Evolutionary conservation across 129 eudicot genomes (phyloP).

Genomic region (Sambucus nigra): DNA sequence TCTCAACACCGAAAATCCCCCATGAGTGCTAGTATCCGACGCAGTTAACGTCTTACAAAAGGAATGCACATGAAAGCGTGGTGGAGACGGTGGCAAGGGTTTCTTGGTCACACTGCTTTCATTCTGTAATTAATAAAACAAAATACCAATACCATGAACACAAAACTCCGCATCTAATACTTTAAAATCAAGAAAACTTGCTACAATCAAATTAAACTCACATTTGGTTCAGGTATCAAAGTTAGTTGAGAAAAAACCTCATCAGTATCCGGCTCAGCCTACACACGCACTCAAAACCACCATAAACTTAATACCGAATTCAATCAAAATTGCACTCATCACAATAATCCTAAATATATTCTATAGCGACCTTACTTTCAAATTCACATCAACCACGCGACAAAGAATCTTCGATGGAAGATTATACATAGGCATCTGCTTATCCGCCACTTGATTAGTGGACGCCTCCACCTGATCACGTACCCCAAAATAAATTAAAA

Average conservation of each 20-base stretch:
- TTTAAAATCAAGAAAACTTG: background rate
- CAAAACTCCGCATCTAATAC: background rate
- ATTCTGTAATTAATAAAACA: conserved; percentile 31
- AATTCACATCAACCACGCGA: conserved; percentile 60
- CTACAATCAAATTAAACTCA: conserved; percentile 19
- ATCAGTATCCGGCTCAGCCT: conserved; percentile 95
- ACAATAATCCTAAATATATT: background rate
- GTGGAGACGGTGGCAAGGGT: conserved; percentile 36
- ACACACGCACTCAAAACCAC: background rate
- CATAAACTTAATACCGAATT: background rate
- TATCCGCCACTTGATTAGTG: conserved; percentile 89
- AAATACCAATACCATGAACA: background rate
- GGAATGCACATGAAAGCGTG: conserved; percentile 83
- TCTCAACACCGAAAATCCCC: conserved; percentile 92
- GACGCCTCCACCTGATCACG: conserved; percentile 85
- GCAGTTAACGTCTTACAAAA: conserved; percentile 95
- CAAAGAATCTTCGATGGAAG: conserved; percentile 91
- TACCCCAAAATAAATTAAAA: background rate
- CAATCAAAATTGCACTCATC: background rate
- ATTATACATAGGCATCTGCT: conserved; percentile 88
- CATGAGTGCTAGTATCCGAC: conserved; percentile 97
- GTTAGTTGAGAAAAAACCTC: conserved; percentile 93
- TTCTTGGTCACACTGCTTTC: conserved; percentile 63
- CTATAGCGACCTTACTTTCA: conserved; percentile 41
- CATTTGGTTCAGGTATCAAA: conserved; percentile 72